phyloP scores from a whole-genome alignment of 441 rosid species.

The Pelargonium exstipulatum region DNA sequence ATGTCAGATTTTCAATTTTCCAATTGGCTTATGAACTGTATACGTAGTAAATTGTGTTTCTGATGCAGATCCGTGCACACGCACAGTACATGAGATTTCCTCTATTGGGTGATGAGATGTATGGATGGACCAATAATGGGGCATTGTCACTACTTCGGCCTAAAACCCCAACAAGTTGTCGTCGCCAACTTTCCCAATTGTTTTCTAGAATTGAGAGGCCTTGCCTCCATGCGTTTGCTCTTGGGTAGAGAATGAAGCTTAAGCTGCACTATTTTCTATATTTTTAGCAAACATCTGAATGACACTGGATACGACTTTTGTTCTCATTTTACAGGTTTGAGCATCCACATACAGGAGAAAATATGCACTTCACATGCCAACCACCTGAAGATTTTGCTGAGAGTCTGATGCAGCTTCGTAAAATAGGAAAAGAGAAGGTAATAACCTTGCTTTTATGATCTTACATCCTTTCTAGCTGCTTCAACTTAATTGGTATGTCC shows the following conservation, averaged over 20 bases:
- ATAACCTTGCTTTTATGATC: too few relatives aligned
- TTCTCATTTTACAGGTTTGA: conserved; percentile 43
- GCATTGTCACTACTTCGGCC: conserved; percentile 65
- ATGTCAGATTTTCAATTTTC: background rate
- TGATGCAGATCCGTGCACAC: conserved; percentile 66
- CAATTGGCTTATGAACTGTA: background rate
- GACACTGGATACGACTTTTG: background rate
- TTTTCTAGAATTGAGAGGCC: conserved; percentile 75
- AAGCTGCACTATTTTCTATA: background rate
- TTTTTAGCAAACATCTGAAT: conserved; percentile 9
- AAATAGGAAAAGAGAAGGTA: conserved; percentile 47
- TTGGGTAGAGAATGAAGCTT: conserved; percentile 56
- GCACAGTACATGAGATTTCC: conserved; percentile 74
- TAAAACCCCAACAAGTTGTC: conserved; percentile 38
- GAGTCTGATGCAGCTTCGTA: conserved; percentile 48
- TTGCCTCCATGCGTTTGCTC: conserved; percentile 79
- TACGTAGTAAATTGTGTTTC: conserved; percentile 10
- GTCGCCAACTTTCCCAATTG: conserved; percentile 38
- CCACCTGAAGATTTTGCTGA: conserved; percentile 73
- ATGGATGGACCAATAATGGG: conserved; percentile 75
- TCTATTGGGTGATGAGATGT: conserved; percentile 76
- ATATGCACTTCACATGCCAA: conserved; percentile 55
- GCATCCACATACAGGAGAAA: conserved; percentile 65
- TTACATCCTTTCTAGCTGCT: too few relatives aligned
- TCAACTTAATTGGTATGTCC: too few relatives aligned